Percentiles rank a stretch among this genome's conserved stretches.
Conservation (phyloP, 495 filamentous ascomycete species). For the Bacidia rubella region DNA sequence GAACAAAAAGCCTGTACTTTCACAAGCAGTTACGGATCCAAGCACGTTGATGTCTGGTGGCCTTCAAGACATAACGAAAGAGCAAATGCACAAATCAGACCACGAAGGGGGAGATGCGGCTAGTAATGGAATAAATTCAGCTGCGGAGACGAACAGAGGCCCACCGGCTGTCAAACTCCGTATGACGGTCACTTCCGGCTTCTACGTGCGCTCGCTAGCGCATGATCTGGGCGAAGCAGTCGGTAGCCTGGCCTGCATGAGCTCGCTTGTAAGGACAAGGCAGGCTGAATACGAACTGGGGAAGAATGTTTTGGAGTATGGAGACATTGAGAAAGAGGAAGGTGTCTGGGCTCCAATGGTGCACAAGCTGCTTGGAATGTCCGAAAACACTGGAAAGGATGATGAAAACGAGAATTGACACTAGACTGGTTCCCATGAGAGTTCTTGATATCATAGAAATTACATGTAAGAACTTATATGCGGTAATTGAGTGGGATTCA, state of each 20-base stretch:
- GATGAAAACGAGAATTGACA: conserved; percentile 1
- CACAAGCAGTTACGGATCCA: conserved; percentile 6
- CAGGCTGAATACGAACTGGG: conserved; percentile 65
- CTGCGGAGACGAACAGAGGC: conserved; percentile 30
- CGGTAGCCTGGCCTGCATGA: conserved; percentile 75
- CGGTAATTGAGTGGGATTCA: too few species aligned
- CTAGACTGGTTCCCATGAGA: background rate
- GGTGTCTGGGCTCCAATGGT: conserved; percentile 73
- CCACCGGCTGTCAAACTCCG: conserved; percentile 66
- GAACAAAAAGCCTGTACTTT: conserved; percentile 5
- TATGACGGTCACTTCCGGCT: conserved; percentile 90
- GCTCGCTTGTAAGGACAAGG: conserved; percentile 61
- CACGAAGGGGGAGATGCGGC: conserved; percentile 26
- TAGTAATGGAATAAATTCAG: conserved; percentile 20
- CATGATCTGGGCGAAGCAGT: conserved; percentile 82
- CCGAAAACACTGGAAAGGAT: conserved; percentile 17
- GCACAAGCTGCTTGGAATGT: conserved; percentile 41
- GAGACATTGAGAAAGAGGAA: conserved; percentile 65
- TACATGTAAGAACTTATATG: too few species aligned
- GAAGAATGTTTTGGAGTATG: conserved; percentile 67
- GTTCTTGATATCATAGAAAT: background rate
- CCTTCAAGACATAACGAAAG: conserved; percentile 14
- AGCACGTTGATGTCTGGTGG: conserved; percentile 37
- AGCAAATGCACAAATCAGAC: conserved; percentile 5
- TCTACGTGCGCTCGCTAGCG: conserved; percentile 89